Conservation (phyloP, 2,329 filamentous ascomycete species). For the Epichloe scottii region DNA sequence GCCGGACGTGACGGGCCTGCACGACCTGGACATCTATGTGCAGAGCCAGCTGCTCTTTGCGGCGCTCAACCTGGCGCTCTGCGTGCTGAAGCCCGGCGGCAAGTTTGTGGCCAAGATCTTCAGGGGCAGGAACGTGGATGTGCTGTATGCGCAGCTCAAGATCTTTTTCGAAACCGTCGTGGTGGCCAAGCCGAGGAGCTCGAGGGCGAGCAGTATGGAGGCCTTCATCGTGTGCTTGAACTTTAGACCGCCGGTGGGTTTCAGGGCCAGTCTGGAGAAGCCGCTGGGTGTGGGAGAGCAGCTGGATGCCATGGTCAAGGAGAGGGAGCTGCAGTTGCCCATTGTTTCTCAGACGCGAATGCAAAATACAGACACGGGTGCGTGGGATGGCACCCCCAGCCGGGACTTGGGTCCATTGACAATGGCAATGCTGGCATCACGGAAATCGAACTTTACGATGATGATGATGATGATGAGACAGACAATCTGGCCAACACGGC, state of each 20-base stretch:
- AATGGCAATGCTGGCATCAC: constrained; percentile 23
- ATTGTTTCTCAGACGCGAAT: constrained; percentile 28
- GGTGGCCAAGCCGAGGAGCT: constrained; percentile 87
- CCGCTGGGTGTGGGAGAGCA: constrained; percentile 55
- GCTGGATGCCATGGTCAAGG: constrained; percentile 36
- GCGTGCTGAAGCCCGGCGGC: constrained; percentile 82
- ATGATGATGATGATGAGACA: constrained; percentile 6
- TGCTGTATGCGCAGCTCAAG: constrained; percentile 87
- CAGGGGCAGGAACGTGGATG: constrained; percentile 83
- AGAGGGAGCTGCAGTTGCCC: constrained; percentile 27
- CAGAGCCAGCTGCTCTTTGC: constrained; percentile 92
- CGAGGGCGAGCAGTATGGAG: constrained; percentile 90
- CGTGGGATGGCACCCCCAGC: constrained; percentile 26
- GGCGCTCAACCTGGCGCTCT: constrained; percentile 83
- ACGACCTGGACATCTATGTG: constrained; percentile 96
- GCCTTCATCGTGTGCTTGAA: constrained; percentile 93
- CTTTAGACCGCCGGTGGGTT: constrained; percentile 68
- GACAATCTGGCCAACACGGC: constrained; percentile 17
- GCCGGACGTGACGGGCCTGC: constrained; percentile 89
- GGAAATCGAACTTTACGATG: constrained; percentile 40
- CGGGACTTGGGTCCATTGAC: constrained; percentile 9
- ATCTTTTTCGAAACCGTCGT: constrained; percentile 76
- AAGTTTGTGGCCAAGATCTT: constrained; percentile 99
- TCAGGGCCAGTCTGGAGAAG: constrained; percentile 62
- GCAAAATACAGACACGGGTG: constrained; percentile 32